Evolutionary conservation across 768 basidiomycete species (phyloP).

Genomic region (Tricholoma sp.): DNA sequence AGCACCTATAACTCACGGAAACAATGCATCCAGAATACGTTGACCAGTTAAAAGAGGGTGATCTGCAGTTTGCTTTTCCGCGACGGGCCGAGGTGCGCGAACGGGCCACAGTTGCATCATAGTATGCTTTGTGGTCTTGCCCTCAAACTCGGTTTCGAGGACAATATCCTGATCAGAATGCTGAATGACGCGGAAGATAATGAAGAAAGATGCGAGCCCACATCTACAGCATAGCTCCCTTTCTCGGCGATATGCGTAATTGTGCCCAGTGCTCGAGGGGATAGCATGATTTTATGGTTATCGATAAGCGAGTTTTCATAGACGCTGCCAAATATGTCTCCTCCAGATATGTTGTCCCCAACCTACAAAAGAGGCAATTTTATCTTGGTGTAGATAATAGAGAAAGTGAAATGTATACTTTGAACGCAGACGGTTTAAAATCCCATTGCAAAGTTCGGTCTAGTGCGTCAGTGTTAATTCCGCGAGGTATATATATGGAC

Average conservation of each 20-base stretch:
- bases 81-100: conserved; percentile 90
- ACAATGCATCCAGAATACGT: conserved; percentile 92
- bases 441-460: conserved; percentile 91
- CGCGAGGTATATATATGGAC: conserved; percentile 99
- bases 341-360: conserved; percentile 96
- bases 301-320: conserved; percentile 97
- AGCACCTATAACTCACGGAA: conserved; percentile 62
- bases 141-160: conserved; percentile 96
- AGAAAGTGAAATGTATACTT: conserved; percentile 36
- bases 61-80: conserved; percentile 94
- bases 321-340: conserved; percentile 92
- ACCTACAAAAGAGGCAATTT: conserved; percentile 41
- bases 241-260: conserved; percentile 92
- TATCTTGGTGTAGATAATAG: conserved; percentile 2
- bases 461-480: conserved; percentile 95
- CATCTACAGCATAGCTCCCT: conserved; percentile 88
- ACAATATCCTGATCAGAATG: conserved; percentile 69
- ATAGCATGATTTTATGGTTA: conserved; percentile 96
- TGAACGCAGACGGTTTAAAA: conserved; percentile 79
- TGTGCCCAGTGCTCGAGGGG: conserved; percentile 91
- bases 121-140: conserved; percentile 86
- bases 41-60: conserved; percentile 93
- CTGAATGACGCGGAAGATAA: not conserved
- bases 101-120: conserved; percentile 99
- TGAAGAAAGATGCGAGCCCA: conserved; percentile 32